Base-by-base conservation (phyloP, 345 rosid species). In the Gossypium mustelinum region DNA sequence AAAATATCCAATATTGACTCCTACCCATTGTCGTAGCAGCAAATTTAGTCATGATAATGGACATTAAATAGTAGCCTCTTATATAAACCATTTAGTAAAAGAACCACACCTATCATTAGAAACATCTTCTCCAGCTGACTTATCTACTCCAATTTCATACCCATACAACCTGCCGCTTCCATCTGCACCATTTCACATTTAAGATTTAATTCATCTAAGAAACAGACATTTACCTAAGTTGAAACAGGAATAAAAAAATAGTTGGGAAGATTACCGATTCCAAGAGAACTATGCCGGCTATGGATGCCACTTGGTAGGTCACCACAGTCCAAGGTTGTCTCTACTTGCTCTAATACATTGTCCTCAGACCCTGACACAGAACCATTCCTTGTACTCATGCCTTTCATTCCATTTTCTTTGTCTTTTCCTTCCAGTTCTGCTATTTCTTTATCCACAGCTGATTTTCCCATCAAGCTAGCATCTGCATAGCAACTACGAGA, bases 71-170 rank as follows among this genome's bases (percentile, higher is more conserved):
- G 16, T 56, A 55, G 22, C 12, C 12, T 20, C 29, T 10, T 20
- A 34, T 16, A 10, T 41, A 73, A 20, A 41, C 14, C 66, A 47
- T 16, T 34, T 52, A 43, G 29, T 74, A 60, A 57, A 50, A 20
- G 60, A 64, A 72, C 29, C 43, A 61, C 83, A 89, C 93, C 89
- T 84, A 63, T 81, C 86, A 69, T 72, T 80, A 22, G 84, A 77
- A 72, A 76, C 75, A 56, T 75, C 82, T 78, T 86, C 91, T 60
- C 80, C 84, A 50, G 69, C 74, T 20, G 85, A 50, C 68, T 79
- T 85, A 60, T 81, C 78, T 51, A 65, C 58, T 63, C 84, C 85
- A 63, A 66, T 67, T 59, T 81, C 87, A 64, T 75, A 83, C 45
- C 78, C 57, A 77, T 79, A 75, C 51, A 79, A 74, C 54, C 84